Base-by-base conservation (phyloP, 345 rosid species). In the Murraya koenigii region DNA sequence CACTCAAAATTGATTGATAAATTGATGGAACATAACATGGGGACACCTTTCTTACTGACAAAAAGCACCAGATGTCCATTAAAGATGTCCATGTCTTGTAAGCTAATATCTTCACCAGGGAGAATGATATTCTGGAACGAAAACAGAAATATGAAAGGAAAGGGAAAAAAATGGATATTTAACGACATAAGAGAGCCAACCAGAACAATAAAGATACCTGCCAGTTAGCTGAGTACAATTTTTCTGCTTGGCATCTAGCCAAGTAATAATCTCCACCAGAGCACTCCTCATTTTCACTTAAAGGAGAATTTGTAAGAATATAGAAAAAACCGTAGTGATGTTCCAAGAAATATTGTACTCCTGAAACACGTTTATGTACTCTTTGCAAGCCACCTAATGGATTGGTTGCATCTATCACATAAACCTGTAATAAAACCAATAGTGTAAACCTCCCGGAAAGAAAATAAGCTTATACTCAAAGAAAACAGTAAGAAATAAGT, bases 21-120 rank as follows among this genome's bases (percentile, higher is more conserved):
- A 84, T 85, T 77, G 66, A 95, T 80, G 61, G 98, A 93, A 80
- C 97, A 95, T 25, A 89, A 13, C 89, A 86, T 80, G 25, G 92
- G 90, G n/a, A 66, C 71, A 47, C 92, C 93, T 54, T 81, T 83
- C 84, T 86, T 89, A 76, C 74, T 85, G 65, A 92, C 82, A 67
- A 71, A 87, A 78, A 95, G 87, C 84, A 95, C 98, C 77, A 95
- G 39, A 78, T 93, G 89, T 73, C 90, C 92, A 81, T 76, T 71
- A 71, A 91, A 93, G 77, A 95, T 86, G 77, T 95, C 98, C 93
- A 93, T 90, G 81, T 95, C 98, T 79, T 91, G 92, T 73, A 95
- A 78, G 73, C 81, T 81, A 74, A 85, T 83, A 76, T 90, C 90
- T 79, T 88, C 85, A 68, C 89, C 80, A 9, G 98, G 95, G 73